Evolutionary conservation across 176 grass and related monocot genomes (phyloP).

Genomic region (Ensete glaucum): DNA sequence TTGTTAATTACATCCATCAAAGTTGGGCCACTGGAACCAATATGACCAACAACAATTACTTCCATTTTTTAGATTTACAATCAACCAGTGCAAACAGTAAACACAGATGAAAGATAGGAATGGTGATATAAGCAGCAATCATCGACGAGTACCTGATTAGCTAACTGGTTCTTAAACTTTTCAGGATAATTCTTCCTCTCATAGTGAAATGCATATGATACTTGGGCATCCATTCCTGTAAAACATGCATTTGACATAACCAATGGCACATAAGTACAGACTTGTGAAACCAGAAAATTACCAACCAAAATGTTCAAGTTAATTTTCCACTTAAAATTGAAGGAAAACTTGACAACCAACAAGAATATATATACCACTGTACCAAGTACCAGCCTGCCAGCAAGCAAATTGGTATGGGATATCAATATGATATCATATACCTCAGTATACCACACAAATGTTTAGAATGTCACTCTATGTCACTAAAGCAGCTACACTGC

Average conservation of each 20-base stretch:
- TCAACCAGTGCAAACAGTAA: background rate
- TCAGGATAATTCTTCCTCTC: slow-evolving; percentile 83
- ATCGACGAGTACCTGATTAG: slow-evolving; percentile 62
- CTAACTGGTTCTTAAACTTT: slow-evolving; percentile 87
- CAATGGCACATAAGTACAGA: background rate
- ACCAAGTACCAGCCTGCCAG: no score
- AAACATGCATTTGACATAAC: slow-evolving; percentile 10
- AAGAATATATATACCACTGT: no score
- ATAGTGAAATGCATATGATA: slow-evolving; percentile 88
- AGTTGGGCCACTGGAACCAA: background rate
- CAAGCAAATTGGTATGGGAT: no score
- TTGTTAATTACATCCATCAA: background rate
- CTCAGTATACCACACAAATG: no score
- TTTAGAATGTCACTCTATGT: no score
- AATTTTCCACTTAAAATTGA: no score
- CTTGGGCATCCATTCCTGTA: slow-evolving; percentile 97
- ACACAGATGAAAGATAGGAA: background rate
- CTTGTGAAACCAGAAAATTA: background rate
- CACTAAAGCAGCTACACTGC: no score
- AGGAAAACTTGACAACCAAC: no score
- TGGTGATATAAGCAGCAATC: background rate
- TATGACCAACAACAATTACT: background rate
- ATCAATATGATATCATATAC: no score
- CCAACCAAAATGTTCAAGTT: background rate
- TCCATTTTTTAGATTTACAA: background rate